phyloP scores from a whole-genome alignment of 1,139 yeast genomes.

The Geotrichum reessii region DNA sequence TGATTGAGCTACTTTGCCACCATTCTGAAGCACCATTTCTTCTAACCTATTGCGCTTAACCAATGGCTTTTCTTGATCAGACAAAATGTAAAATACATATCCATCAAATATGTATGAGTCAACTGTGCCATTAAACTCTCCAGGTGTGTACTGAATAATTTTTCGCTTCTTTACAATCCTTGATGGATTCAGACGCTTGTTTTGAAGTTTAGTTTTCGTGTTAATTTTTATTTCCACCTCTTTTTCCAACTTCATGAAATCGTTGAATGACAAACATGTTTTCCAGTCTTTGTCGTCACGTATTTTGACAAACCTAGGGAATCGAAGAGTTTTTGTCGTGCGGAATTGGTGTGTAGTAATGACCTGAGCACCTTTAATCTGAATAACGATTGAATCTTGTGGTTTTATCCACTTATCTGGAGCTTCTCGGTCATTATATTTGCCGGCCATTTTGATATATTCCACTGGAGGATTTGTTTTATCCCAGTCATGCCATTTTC shows the following conservation, averaged over 20 bases:
- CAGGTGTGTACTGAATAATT: constrained; percentile 11
- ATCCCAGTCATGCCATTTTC: constrained; percentile 53
- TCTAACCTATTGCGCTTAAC: constrained; percentile 27
- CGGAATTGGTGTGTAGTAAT: constrained; percentile 51
- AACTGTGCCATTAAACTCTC: constrained; percentile 15
- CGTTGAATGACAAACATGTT: constrained; percentile 54
- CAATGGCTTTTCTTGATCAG: constrained; percentile 28
- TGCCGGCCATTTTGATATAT: constrained; percentile 51
- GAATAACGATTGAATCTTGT: constrained; percentile 68
- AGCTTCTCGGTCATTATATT: constrained; percentile 35
- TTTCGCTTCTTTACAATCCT: constrained; percentile 10
- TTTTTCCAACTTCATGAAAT: constrained; percentile 32
- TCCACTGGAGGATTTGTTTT: constrained; percentile 35
- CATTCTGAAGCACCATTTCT: constrained; percentile 27
- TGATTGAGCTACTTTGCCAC: constrained; percentile 29
- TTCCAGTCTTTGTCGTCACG: constrained; percentile 62
- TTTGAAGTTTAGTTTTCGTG: neutral
- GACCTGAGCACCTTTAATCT: constrained; percentile 75
- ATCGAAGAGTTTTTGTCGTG: constrained; percentile 65
- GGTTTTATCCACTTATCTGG: constrained; percentile 84
- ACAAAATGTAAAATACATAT: constrained; percentile 25
- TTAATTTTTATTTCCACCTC: constrained; percentile 19
- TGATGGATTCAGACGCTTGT: constrained; percentile 15
- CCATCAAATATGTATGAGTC: constrained; percentile 26
- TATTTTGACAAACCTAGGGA: constrained; percentile 64